Evolutionary conservation across 257 asterid species (phyloP).

Genomic region (Gynochthodes officinalis): DNA sequence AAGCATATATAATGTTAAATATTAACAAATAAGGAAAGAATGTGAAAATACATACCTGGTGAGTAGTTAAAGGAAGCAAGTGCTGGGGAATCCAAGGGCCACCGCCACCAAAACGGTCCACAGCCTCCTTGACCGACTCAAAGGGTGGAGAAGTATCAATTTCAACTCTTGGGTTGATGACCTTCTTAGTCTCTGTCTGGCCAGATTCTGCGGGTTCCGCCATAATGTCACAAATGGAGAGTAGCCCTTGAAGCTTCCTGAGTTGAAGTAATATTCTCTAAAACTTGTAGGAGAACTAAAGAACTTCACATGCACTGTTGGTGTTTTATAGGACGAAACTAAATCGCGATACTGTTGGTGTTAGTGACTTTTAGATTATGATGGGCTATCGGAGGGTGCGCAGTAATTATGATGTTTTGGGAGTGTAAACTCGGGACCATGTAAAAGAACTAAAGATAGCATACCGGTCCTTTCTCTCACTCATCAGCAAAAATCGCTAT

Average conservation of each 20-base stretch:
- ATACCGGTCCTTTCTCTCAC: neutral
- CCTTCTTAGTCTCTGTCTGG: constrained; percentile 40
- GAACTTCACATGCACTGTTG: neutral
- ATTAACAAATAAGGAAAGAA: neutral
- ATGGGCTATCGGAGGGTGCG: constrained; percentile 9
- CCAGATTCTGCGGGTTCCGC: constrained; percentile 36
- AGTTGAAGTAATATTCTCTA: neutral
- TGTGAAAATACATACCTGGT: constrained; percentile 30
- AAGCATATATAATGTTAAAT: neutral
- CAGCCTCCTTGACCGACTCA: constrained; percentile 96
- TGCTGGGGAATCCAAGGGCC: constrained; percentile 78
- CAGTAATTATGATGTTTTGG: constrained; percentile 28
- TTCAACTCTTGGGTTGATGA: constrained; percentile 61
- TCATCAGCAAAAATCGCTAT: neutral
- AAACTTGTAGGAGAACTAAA: neutral
- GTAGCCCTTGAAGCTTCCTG: neutral
- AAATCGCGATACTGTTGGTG: neutral
- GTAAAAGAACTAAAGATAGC: constrained; percentile 3
- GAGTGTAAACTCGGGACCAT: constrained; percentile 20
- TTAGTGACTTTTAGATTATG: neutral
- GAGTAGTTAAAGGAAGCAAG: constrained; percentile 51
- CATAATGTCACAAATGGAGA: constrained; percentile 23
- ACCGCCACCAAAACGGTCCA: constrained; percentile 78
- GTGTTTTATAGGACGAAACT: constrained; percentile 5
- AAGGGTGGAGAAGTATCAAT: constrained; percentile 91